Base-by-base conservation (phyloP, 2,329 filamentous ascomycete species). In the Rasamsonia emersonii region DNA sequence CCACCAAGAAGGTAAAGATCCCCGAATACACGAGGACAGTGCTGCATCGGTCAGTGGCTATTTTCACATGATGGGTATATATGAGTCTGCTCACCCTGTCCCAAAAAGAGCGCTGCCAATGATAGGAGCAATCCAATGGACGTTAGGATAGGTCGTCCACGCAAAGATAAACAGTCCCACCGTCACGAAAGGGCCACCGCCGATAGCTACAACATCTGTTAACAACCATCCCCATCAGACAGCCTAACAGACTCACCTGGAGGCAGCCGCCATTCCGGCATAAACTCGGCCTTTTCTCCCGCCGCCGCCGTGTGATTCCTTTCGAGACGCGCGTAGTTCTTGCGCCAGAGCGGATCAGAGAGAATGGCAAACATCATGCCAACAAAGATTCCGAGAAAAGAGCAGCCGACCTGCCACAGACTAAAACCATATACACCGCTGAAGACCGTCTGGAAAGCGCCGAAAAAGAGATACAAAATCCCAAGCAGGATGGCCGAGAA, bases 401-500 rank as follows among this genome's bases (percentile, higher is more conserved):
- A 71, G 35, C 91, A 62, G n/a, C 86, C 88, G 8, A 75, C 68
- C 58, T 93, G 82, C 68, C 81, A 91, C 8, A 86, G 64, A 32
- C 75, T 76, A 62, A 94, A 86, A 13, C 73, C 77, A 53, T 93
- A 81, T 28, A 82, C 77, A 26, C 70, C 73, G 16, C 68, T 56
- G 50, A 94, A 94, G 10, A 94, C 77, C 26, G 93, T 64, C 4
- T 81, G 74, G 48, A 94, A 93, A 0, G 86, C 86, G 13, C 86
- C 86, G 54, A 93, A 93, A 65, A 93, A 93, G 23, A 94, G 74
- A 53, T 94, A 94, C 2, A 94, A 63, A 26, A 93, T 81, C 4
- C 86, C 88, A 5, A 94, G 68, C n/a, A 94, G 65, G 33, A 95
- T 75, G 23, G 86, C 85, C 1, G 83, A 84, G 46, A 88, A 82